Conservation (phyloP, 1,139 yeast genomes). For the Geotrichum histeridarum region DNA sequence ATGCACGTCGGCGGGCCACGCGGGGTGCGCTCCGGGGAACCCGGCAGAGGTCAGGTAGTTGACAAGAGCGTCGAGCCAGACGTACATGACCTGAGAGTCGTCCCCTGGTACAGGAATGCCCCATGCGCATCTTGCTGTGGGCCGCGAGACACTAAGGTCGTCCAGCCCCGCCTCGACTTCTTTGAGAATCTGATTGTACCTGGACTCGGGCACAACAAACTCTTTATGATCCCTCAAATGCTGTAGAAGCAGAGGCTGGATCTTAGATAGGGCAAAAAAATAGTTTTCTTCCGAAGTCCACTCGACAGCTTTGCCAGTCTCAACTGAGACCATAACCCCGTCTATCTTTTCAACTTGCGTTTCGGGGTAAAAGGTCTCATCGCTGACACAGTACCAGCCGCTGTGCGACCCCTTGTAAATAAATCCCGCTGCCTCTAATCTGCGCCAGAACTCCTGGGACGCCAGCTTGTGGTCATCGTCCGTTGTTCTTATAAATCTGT, state of each 20-base stretch:
- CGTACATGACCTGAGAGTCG: conserved; percentile 72
- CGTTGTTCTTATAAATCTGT: conserved; percentile 86
- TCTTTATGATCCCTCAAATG: conserved; percentile 43
- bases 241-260: conserved; percentile 52
- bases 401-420: conserved; percentile 78
- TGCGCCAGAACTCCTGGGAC: conserved; percentile 65
- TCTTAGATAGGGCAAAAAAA: conserved; percentile 66
- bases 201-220: conserved; percentile 61
- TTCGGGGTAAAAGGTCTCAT: conserved; percentile 90
- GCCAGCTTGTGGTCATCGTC: conserved; percentile 68
- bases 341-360: conserved; percentile 57
- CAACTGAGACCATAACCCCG: conserved; percentile 54
- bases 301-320: conserved; percentile 69
- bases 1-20: conserved; percentile 67
- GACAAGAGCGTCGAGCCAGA: conserved; percentile 93
- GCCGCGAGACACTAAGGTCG: conserved; percentile 84
- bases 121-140: conserved; percentile 73
- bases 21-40: conserved; percentile 44
- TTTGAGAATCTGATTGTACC: conserved; percentile 50
- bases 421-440: conserved; percentile 53
- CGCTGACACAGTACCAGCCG: conserved; percentile 95
- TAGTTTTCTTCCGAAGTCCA: conserved; percentile 80
- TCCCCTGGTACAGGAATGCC: conserved; percentile 88
- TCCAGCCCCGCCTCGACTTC: conserved; percentile 52
- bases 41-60: conserved; percentile 78